These are phyloP conservation scores for Saccharomycopsis sp. DNA, from an alignment of 805 yeast genomes.

Conservation along the genomic window DNA sequence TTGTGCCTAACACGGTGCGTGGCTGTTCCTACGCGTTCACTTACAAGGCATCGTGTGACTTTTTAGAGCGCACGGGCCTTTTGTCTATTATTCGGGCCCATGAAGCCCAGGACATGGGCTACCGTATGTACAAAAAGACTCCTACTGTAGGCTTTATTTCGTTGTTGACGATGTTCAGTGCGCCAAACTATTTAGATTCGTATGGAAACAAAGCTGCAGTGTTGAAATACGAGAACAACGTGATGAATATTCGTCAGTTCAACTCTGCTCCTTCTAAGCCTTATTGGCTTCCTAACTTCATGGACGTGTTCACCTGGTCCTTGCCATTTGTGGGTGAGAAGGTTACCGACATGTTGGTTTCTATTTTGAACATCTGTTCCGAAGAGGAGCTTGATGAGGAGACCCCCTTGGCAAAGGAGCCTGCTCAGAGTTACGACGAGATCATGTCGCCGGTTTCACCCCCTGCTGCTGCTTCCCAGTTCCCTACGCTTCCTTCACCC, in stretches of 20 bases:
- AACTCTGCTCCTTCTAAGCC: constrained; percentile 84
- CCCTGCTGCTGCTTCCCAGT: constrained; percentile 8
- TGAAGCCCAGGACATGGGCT: constrained; percentile 97
- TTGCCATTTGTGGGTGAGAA: constrained; percentile 96
- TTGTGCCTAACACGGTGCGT: constrained; percentile 63
- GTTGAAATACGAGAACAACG: constrained; percentile 81
- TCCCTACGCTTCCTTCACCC: constrained; percentile 4
- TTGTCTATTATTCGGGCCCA: constrained; percentile 90
- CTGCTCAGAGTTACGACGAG: constrained; percentile 30
- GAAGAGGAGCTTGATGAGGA: constrained; percentile 88
- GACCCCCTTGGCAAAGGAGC: constrained; percentile 43
- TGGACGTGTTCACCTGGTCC: constrained; percentile 98
- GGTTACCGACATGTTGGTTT: constrained; percentile 85
- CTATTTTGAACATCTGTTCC: constrained; percentile 87
- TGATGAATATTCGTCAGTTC: constrained; percentile 93
- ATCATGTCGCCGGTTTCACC: constrained; percentile 19
- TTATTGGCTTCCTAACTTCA: constrained; percentile 91
- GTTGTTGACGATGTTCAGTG: constrained; percentile 84
- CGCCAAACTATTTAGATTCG: constrained; percentile 89
- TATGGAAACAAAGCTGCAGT: constrained; percentile 95
- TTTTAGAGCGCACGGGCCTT: constrained; percentile 69
- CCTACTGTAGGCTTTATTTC: constrained; percentile 83
- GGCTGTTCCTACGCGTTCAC: constrained; percentile 93
- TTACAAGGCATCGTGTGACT: constrained; percentile 72
- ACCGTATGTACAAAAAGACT: constrained; percentile 86